Percentiles rank a stretch among this genome's conserved stretches.
These are phyloP conservation scores for Picochlorum costavermella DNA, from an alignment of 139 green algal species.

Conservation along the genomic window DNA sequence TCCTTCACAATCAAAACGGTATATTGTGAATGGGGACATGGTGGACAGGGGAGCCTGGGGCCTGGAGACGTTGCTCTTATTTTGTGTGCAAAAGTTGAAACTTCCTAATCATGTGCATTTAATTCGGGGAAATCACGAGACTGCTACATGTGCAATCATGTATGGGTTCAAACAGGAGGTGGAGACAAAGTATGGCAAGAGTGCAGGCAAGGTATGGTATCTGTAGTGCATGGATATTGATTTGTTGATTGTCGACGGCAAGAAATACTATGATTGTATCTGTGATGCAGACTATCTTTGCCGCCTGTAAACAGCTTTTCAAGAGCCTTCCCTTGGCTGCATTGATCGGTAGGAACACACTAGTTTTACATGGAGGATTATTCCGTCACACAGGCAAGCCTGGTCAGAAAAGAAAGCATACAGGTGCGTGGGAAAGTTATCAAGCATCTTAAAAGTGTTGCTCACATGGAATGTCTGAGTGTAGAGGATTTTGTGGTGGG, in stretches of 20 bases:
- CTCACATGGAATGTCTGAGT: neutral
- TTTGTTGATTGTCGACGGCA: neutral
- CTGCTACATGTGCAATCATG: conserved; percentile 62
- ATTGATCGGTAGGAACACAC: conserved; percentile 45
- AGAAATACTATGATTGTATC: too few species aligned
- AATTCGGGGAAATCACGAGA: conserved; percentile 82
- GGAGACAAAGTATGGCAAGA: conserved; percentile 48
- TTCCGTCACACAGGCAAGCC: conserved; percentile 15
- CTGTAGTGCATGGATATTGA: neutral
- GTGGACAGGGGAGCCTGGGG: conserved; percentile 90
- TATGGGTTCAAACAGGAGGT: conserved; percentile 75
- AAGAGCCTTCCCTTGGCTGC: conserved; percentile 63
- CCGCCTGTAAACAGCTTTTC: conserved; percentile 57
- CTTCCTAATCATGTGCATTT: conserved; percentile 41
- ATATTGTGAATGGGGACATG: conserved; percentile 51
- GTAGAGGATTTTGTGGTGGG: conserved; percentile 34
- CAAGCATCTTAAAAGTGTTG: neutral
- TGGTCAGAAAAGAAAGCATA: conserved; percentile 26
- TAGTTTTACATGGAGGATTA: conserved; percentile 85
- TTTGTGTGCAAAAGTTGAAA: conserved; percentile 56
- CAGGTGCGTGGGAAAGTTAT: conserved; percentile 14
- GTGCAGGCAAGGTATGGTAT: neutral
- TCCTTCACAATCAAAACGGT: conserved; percentile 31
- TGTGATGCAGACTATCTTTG: conserved; percentile 32
- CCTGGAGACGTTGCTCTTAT: conserved; percentile 72